A percentile compares a stretch with the other conserved stretches of the same genome.
These are phyloP conservation scores for Colletotrichum nymphaeae DNA, from an alignment of 2,329 filamentous ascomycete species.

Conservation along the genomic window DNA sequence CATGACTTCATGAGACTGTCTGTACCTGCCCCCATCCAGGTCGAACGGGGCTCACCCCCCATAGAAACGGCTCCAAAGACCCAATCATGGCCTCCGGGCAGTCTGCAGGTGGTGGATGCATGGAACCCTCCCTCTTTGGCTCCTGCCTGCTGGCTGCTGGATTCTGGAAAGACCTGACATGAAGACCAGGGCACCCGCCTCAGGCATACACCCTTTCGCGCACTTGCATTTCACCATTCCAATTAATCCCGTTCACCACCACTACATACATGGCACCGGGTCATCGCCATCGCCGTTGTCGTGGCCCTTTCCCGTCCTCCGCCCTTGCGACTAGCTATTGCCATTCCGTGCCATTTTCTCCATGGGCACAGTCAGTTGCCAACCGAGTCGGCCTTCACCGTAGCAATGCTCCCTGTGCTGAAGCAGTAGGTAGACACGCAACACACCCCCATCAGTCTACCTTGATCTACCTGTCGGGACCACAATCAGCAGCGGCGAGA, in stretches of 20 bases:
- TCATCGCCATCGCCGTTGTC: neutral
- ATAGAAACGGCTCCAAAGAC: too few species aligned
- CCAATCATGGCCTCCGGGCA: too few species aligned
- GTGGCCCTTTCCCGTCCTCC: neutral
- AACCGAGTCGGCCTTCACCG: neutral
- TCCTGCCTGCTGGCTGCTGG: too few species aligned
- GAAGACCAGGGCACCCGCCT: too few species aligned
- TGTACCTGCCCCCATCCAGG: too few species aligned
- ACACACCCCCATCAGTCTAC: neutral
- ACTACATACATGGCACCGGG: neutral
- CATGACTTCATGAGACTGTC: too few species aligned
- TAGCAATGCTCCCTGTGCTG: neutral
- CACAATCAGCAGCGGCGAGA: neutral
- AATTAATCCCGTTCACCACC: neutral
- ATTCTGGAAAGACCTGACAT: too few species aligned
- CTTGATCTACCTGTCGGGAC: neutral
- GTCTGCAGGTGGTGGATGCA: too few species aligned
- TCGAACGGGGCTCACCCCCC: too few species aligned
- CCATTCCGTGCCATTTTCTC: slow-evolving; percentile 20
- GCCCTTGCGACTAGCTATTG: neutral
- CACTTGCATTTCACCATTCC: neutral
- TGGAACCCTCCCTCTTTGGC: too few species aligned
- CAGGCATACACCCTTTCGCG: neutral
- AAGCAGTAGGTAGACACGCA: neutral
- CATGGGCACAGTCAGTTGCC: slow-evolving; percentile 2